Evolutionary conservation across 2,329 filamentous ascomycete genomes (phyloP).

Genomic region (Colletotrichum eremochloae): DNA sequence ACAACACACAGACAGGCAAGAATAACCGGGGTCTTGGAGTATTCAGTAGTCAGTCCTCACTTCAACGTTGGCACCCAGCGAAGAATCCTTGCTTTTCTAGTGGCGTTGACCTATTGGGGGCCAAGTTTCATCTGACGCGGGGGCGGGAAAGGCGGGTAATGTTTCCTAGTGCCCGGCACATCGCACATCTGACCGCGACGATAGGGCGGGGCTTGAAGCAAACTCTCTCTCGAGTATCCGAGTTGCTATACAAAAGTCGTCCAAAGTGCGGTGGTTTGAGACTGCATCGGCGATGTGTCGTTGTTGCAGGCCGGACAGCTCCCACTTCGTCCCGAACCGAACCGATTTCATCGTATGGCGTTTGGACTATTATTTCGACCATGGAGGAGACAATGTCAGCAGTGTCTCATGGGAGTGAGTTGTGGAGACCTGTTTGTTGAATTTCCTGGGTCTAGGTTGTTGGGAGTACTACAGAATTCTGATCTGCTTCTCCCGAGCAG

Average conservation of each 20-base stretch:
- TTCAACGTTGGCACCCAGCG: not conserved
- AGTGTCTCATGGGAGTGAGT: not conserved
- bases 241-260: conserved; percentile 7
- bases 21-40: conserved; percentile 4
- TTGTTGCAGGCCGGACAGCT: conserved; percentile 1
- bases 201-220: too few species aligned
- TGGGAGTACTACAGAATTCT: not conserved
- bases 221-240: not conserved
- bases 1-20: not conserved
- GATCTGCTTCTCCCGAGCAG: fast-evolving
- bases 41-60: not conserved
- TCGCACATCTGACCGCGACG: not conserved
- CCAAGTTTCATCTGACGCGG: not conserved
- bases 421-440: not conserved
- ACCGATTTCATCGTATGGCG: not conserved
- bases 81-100: conserved; percentile 12
- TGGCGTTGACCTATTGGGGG: not conserved
- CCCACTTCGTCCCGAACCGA: not conserved
- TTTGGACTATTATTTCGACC: not conserved
- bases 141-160: conserved; percentile 15
- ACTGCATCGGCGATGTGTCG: conserved; percentile 9
- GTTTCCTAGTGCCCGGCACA: conserved; percentile 17
- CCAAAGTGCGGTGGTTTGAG: conserved; percentile 30
- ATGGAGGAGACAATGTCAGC: not conserved
- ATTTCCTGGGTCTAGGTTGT: not conserved